phyloP scores from a whole-genome alignment of 768 basidiomycete genomes.

The Panus rudis region DNA sequence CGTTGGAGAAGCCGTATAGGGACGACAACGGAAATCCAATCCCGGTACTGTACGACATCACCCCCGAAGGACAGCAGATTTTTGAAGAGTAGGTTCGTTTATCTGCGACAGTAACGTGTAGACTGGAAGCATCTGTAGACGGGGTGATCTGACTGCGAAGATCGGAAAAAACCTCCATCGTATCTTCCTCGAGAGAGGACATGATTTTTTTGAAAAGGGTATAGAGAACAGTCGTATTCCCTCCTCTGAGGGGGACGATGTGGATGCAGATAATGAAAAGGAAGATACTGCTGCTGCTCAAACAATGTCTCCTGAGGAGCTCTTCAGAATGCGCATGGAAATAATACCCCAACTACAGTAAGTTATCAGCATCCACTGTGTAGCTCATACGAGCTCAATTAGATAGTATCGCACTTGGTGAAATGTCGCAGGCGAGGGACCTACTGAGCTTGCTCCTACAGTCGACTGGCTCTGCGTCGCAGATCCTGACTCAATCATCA shows the following conservation, averaged over 20 bases:
- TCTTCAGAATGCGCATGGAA: constrained; percentile 67
- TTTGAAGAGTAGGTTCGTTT: constrained; percentile 57
- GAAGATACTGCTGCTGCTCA: constrained; percentile 25
- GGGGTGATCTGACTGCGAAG: constrained; percentile 45
- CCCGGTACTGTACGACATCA: constrained; percentile 61
- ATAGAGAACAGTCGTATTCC: constrained; percentile 16
- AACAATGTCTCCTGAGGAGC: constrained; percentile 66
- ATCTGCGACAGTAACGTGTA: constrained; percentile 3
- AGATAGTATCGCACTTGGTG: constrained; percentile 68
- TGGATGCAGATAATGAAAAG: constrained; percentile 20
- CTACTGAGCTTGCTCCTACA: constrained; percentile 55
- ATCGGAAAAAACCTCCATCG: constrained; percentile 62
- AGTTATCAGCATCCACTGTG: constrained; percentile 24
- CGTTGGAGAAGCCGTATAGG: constrained; percentile 76
- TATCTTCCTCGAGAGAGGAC: constrained; percentile 68
- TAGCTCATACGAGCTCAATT: not conserved
- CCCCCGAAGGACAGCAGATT: constrained; percentile 57
- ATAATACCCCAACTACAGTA: constrained; percentile 68
- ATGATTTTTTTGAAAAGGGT: constrained; percentile 64
- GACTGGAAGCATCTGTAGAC: constrained; percentile 15
- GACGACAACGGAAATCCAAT: constrained; percentile 64
- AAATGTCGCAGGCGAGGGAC: constrained; percentile 73
- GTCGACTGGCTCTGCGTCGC: constrained; percentile 29
- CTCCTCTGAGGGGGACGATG: constrained; percentile 12
- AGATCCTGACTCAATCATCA: constrained; percentile 7